phyloP scores from a whole-genome alignment of 306 rosid genomes.

The Arachis hypogaea region DNA sequence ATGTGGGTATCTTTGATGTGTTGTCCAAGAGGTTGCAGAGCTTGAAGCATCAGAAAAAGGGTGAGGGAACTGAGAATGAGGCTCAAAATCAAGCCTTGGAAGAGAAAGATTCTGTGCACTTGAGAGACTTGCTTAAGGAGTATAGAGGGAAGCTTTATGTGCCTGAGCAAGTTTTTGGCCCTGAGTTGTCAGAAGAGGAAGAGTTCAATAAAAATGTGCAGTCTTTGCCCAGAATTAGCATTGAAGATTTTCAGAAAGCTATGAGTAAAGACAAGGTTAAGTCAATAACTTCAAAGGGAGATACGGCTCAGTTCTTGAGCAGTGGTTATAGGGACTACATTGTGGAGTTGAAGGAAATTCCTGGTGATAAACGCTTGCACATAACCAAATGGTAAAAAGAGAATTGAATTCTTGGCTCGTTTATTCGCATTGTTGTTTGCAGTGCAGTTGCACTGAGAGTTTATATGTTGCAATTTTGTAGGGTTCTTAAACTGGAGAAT shows the following conservation, averaged over 20 bases:
- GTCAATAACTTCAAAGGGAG: slow-evolving; percentile 71
- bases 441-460: slow-evolving; percentile 23
- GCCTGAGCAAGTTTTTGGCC: slow-evolving; percentile 85
- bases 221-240: slow-evolving; percentile 72
- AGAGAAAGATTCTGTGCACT: slow-evolving; percentile 63
- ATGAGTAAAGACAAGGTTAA: slow-evolving; percentile 66
- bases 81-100: slow-evolving; percentile 40
- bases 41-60: slow-evolving; percentile 42
- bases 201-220: slow-evolving; percentile 56
- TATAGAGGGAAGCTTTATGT: slow-evolving; percentile 91
- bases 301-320: slow-evolving; percentile 31
- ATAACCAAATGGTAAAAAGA: slow-evolving; percentile 76
- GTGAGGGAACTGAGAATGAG: slow-evolving; percentile 44
- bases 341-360: slow-evolving; percentile 83
- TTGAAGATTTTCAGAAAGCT: slow-evolving; percentile 70
- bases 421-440: slow-evolving; percentile 32
- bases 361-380: slow-evolving; percentile 88
- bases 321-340: slow-evolving; percentile 55
- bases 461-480: slow-evolving; percentile 39
- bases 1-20: slow-evolving; percentile 45
- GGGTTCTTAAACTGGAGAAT: slow-evolving; percentile 69
- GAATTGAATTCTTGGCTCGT: slow-evolving; percentile 22
- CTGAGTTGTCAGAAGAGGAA: slow-evolving; percentile 72
- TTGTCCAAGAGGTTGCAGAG: slow-evolving; percentile 54
- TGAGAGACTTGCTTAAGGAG: slow-evolving; percentile 82